Percentiles rank a stretch among this genome's conserved stretches.
Evolutionary conservation across 1,139 yeast genomes (phyloP).

Genomic region (Saccharomycopsis hybrid): DNA sequence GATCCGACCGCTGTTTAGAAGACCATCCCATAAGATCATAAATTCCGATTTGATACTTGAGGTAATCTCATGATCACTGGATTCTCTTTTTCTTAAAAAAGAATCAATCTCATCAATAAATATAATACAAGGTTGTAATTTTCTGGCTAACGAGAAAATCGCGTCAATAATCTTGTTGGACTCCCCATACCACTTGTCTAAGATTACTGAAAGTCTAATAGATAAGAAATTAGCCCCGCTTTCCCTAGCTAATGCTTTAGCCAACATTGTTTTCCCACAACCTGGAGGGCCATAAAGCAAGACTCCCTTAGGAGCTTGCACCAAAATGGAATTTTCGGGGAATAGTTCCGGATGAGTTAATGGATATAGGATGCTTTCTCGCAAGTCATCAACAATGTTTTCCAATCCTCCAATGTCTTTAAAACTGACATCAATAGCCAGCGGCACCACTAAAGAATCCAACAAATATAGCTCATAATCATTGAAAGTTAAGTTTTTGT

Average conservation of each 20-base stretch:
- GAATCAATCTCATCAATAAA: conserved; percentile 97
- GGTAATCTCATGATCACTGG: conserved; percentile 91
- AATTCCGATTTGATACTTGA: conserved; percentile 94
- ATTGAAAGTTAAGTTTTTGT: conserved; percentile 35
- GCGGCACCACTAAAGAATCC: conserved; percentile 46
- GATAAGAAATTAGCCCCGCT: conserved; percentile 90
- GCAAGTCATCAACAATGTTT: conserved; percentile 69
- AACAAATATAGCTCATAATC: conserved; percentile 48
- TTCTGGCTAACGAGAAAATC: conserved; percentile 80
- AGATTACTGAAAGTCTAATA: conserved; percentile 86
- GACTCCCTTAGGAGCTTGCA: conserved; percentile 93
- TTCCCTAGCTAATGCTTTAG: conserved; percentile 90
- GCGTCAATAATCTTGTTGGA: conserved; percentile 93
- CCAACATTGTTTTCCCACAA: conserved; percentile 96
- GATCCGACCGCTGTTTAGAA: conserved; percentile 66
- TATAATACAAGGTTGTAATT: conserved; percentile 89
- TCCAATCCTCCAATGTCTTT: conserved; percentile 86
- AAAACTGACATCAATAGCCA: conserved; percentile 44
- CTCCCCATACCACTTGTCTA: conserved; percentile 99
- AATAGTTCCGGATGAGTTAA: conserved; percentile 68
- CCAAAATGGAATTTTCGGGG: conserved; percentile 53
- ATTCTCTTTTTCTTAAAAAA: conserved; percentile 78
- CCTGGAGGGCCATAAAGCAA: conserved; percentile 95
- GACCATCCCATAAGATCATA: conserved; percentile 97
- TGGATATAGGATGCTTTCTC: conserved; percentile 86